Evolutionary conservation across 352 stramenopile genomes (phyloP), one percentile per base, ranked within the genome.

Genomic region (Thraustochytrium aureum): DNA sequence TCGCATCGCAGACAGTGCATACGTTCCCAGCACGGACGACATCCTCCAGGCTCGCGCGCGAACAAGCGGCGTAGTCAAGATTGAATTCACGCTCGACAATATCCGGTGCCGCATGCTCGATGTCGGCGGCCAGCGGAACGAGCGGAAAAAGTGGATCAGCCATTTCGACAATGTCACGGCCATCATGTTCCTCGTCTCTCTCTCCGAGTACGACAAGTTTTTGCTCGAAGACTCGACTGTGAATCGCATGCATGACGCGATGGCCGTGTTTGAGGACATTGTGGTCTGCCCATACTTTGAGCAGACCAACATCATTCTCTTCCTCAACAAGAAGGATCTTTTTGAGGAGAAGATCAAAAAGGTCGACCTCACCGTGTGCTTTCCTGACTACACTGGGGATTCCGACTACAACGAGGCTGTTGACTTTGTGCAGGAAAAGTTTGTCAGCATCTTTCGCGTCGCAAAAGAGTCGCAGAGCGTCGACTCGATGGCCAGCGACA

Each of bases 401-500:
- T 72, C 33, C 50, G 85, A 90, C 56, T 89, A 86, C 67, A 84
- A 86, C 50, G 74, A 61, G 17, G 84, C 79, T 22, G 74, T 88
- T 12, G 33, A 87, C 37, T 89, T 75, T 73, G 84, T 89, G 37
- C 35, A 86, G 4, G 4, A 83, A n/a, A 73, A 87, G 50, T 89
- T 88, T 47, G n/a, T 88, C 1, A 37, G 42, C 0, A 67, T 73
- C 2, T 89, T 86, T 90, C 56, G 89, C 86, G 52, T 52, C 50
- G 43, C 37, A 86, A 92, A 72, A 86, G 91, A 83, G 90, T 92
- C 83, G 91, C 92, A 86, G 81, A 92, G 33, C 87, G 87, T 83
- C 97, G 97, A 87, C 97, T 98, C 86, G 92, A 97, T 88, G 93
- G 96, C 84, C 90, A 91, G 91, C 62, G 89, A 93, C 81, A 92